Percentiles rank a stretch among this genome's conserved stretches.
phyloP scores from a whole-genome alignment of 2,329 filamentous ascomycete genomes.

The Aspergillus floridensis region DNA sequence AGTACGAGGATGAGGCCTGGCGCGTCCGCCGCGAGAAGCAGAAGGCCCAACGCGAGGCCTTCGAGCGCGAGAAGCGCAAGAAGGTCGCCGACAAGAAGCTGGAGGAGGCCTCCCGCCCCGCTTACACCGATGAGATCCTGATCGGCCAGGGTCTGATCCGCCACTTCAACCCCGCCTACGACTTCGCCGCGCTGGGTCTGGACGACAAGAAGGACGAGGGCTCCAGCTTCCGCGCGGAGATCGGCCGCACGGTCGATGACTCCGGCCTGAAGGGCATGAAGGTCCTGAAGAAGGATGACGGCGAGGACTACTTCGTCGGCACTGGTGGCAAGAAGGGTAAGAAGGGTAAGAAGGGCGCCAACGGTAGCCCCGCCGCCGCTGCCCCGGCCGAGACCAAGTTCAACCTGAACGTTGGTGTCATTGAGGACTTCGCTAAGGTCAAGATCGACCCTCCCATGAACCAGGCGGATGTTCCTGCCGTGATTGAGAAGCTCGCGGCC shows the following conservation, averaged over 20 bases:
- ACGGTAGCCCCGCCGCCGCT: slow-evolving; percentile 49
- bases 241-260: slow-evolving; percentile 79
- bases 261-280: slow-evolving; percentile 81
- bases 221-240: slow-evolving; percentile 73
- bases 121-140: slow-evolving; percentile 90
- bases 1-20: slow-evolving; percentile 80
- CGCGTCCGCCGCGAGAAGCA: slow-evolving; percentile 73
- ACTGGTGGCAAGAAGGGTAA: slow-evolving; percentile 79
- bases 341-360: slow-evolving; percentile 72
- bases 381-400: slow-evolving; percentile 61
- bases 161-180: slow-evolving; percentile 82
- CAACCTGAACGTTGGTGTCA: slow-evolving; percentile 85
- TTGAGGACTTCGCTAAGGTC: slow-evolving; percentile 83
- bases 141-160: slow-evolving; percentile 82
- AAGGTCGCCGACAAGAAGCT: slow-evolving; percentile 56
- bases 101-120: slow-evolving; percentile 62
- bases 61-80: slow-evolving; percentile 49
- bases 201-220: slow-evolving; percentile 47
- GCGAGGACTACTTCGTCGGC: slow-evolving; percentile 75
- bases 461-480: slow-evolving; percentile 73
- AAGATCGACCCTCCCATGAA: slow-evolving; percentile 85
- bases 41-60: slow-evolving; percentile 69
- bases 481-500: slow-evolving; percentile 84
- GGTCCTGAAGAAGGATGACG: slow-evolving; percentile 80
- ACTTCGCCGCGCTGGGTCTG: slow-evolving; percentile 61